These are phyloP conservation scores for Aurinia saxatilis DNA, from an alignment of 345 rosid species.

Conservation along the genomic window DNA sequence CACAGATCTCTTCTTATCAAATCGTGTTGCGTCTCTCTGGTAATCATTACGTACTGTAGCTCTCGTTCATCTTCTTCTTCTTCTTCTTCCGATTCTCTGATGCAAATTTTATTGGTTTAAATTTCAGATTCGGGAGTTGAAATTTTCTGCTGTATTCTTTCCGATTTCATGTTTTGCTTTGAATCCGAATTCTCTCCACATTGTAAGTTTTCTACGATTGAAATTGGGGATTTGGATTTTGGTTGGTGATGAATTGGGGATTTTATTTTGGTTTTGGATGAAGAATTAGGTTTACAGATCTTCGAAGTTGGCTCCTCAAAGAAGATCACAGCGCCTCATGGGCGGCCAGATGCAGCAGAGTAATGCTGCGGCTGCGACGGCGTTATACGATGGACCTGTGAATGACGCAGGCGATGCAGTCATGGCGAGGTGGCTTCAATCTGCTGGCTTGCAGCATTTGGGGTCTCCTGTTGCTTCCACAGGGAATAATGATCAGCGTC, in stretches of 20 bases:
- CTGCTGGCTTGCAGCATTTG: slow-evolving; percentile 99
- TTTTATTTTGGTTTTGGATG: slow-evolving; percentile 19
- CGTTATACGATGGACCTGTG: slow-evolving; percentile 71
- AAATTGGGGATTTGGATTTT: too few relatives aligned
- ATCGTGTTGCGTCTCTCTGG: slow-evolving; percentile 19
- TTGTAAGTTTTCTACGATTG: slow-evolving; percentile 37
- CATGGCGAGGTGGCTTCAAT: slow-evolving; percentile 99
- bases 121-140: slow-evolving; percentile 8
- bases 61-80: not conserved
- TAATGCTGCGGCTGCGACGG: slow-evolving; percentile 77
- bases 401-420: slow-evolving; percentile 95
- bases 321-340: slow-evolving; percentile 99
- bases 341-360: slow-evolving; percentile 99
- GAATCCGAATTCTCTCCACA: slow-evolving; percentile 49
- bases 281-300: slow-evolving; percentile 58
- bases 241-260: too few relatives aligned
- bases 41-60: slow-evolving; percentile 13
- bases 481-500: slow-evolving; percentile 76
- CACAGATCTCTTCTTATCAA: slow-evolving; percentile 32
- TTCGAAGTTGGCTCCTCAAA: slow-evolving; percentile 98
- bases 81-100: slow-evolving; percentile 1
- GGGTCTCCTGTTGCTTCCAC: slow-evolving; percentile 91
- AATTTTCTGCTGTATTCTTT: not conserved
- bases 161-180: slow-evolving; percentile 45
- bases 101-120: not conserved